Base-by-base conservation (phyloP, 176 grass and related monocot species). In the Pharus latifolius region DNA sequence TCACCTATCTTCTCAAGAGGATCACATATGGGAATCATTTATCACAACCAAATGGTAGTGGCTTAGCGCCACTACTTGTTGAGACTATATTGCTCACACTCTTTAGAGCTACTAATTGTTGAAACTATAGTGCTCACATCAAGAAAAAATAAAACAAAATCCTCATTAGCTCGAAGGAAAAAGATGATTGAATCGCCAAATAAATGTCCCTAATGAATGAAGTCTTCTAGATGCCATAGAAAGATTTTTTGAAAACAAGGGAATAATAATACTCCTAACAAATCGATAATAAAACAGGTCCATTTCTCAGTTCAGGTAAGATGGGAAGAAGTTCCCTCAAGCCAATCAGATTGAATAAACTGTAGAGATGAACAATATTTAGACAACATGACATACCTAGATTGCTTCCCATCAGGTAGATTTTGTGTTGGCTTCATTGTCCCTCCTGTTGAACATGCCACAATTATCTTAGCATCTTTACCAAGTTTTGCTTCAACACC, bases 381-480 rank as follows among this genome's bases (percentile, higher is more conserved):
- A 49, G 13, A 35, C n/a, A 65, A 70, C 54, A 71, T 43, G 66
- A 45, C 40, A 42, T 91, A 91, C 95, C 95, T 88, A 32, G 95
- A 98, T 80, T 98, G 87, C 63, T 87, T 83, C 24, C 95, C 95
- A 56, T 91, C 95, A 33, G 95, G 95, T 67, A 99, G 81, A 79
- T 83, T 99, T 64, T 91, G 90, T 29, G 95, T 88, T 27, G 95
- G 95, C 52, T 53, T 99, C 67, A 84, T 87, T 67, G 95, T 91
- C 37, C 95, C 95, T 63, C 95, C 95, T 1, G 90, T 80, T 25
- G 95, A 91, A 71, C 87, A 99, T 55, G 90, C 90, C 31, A 99
- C 95, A 64, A 99, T 94, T 77, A 99, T 99, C 72, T 99, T 99
- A 20, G 95, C 87, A 91, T 94, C 80, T 86, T 94, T 99, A 34